These are phyloP conservation scores for Microstroma glucosiphilum DNA, from an alignment of 1,284 basidiomycete species.

Conservation along the genomic window DNA sequence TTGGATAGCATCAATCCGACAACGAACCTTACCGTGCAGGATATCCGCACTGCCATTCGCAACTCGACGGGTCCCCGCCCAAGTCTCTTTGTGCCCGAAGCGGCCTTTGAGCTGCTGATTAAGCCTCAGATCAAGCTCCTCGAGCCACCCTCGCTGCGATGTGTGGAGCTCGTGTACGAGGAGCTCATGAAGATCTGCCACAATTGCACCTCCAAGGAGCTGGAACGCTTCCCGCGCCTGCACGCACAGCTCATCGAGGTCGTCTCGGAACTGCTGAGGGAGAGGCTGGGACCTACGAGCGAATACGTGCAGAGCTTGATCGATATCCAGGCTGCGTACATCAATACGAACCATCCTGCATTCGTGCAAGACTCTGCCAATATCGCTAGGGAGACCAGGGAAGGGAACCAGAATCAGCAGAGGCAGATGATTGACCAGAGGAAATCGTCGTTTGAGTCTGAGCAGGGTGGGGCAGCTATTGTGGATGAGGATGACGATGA, in stretches of 20 bases:
- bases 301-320: conserved; percentile 94
- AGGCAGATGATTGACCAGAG: conserved; percentile 42
- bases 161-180: conserved; percentile 97
- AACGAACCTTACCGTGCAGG: conserved; percentile 80
- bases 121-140: conserved; percentile 98
- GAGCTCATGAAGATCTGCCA: conserved; percentile 99
- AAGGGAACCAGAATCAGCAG: conserved; percentile 29
- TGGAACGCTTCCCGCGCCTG: conserved; percentile 90
- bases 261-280: conserved; percentile 90
- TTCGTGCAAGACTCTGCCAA: conserved; percentile 60
- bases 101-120: conserved; percentile 92
- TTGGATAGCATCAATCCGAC: conserved; percentile 85
- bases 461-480: conserved; percentile 19
- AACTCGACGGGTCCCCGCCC: conserved; percentile 96
- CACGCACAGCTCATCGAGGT: conserved; percentile 92
- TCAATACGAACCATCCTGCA: conserved; percentile 95
- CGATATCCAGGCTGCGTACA: conserved; percentile 95
- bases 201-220: conserved; percentile 89
- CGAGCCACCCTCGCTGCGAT: conserved; percentile 85
- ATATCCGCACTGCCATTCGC: conserved; percentile 95
- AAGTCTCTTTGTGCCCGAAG: conserved; percentile 92
- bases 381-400: conserved; percentile 45
- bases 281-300: conserved; percentile 89
- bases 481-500: conserved; percentile 32
- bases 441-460: conserved; percentile 30